Base-by-base conservation (phyloP, 768 basidiomycete species). In the Auricularia cornea region DNA sequence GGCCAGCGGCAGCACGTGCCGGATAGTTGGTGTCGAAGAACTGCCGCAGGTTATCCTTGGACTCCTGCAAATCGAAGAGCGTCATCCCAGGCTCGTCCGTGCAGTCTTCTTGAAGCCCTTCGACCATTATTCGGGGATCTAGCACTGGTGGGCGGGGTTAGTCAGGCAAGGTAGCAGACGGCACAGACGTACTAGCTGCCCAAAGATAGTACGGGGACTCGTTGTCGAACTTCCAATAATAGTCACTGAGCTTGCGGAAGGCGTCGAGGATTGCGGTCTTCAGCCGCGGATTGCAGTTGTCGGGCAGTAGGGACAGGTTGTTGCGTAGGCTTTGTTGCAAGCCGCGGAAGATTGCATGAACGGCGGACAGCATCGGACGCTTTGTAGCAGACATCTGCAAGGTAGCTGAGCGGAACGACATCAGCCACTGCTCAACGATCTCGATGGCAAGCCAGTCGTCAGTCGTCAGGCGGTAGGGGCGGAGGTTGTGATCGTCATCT, bases 171-270 rank as follows among this genome's bases (percentile, higher is more conserved):
- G 60, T 26, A 30, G 30, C 30, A 33, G 16, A 59, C 30, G 11
- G 26, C 30, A 32, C 41, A 5, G 18, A 70, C 72, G 29, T 64
- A 77, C 74, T 61, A 2, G 70, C 59, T 26, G 75, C 67, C 74
- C 74, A 76, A 3, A 66, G 63, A 65, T 75, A 73, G 57, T 63
- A 74, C 8, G 70, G 72, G 5, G 74, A 75, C 16, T 69, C n/a
- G 59, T 76, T 74, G 38, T 40, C 38, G 64, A 73, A 71, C 31
- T 68, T 71, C 48, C 62, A 62, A 44, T 69, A 76, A 52, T 77
- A 76, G 48, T 75, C 72, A 64, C 71, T 72, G 0, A 77, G 67
- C 66, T 77, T 77, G 0, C 63, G 59, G 56, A 76, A 74, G 1
- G 74, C 69, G 2, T 66, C 64, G 0, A 69, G 29, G 5, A 77